Conservation (phyloP, 768 basidiomycete species). For the Asterophora lycoperdoides region DNA sequence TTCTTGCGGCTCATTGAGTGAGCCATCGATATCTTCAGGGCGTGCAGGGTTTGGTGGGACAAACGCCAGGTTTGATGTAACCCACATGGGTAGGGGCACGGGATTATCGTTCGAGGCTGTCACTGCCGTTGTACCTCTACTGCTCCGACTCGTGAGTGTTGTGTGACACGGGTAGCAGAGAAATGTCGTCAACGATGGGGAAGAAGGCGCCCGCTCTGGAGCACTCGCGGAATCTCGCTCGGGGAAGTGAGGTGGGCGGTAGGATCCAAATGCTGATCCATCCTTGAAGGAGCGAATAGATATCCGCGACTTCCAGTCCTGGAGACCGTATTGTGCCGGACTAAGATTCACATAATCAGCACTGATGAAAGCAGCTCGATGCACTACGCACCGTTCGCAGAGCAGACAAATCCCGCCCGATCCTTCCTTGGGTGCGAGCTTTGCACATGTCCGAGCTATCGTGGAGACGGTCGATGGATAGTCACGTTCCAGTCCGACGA, state of each 20-base stretch:
- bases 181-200: slow-evolving; percentile 28
- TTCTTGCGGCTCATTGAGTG: slow-evolving; percentile 17
- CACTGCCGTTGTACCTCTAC: slow-evolving; percentile 29
- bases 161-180: slow-evolving; percentile 60
- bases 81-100: slow-evolving; percentile 35
- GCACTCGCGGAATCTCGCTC: not conserved
- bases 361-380: not conserved
- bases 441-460: slow-evolving; percentile 75
- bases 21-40: not conserved
- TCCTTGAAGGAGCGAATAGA: slow-evolving; percentile 57
- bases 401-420: slow-evolving; percentile 49
- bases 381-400: slow-evolving; percentile 54
- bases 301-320: slow-evolving; percentile 71
- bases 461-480: slow-evolving; percentile 87
- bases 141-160: slow-evolving; percentile 51
- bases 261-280: slow-evolving; percentile 22
- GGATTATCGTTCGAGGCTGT: slow-evolving; percentile 5
- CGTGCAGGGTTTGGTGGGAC: not conserved
- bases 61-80: slow-evolving; percentile 15
- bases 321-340: slow-evolving; percentile 58
- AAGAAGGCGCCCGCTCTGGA: not conserved
- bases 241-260: slow-evolving; percentile 17
- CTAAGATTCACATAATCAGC: slow-evolving; percentile 29
- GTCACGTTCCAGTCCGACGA: slow-evolving; percentile 72
- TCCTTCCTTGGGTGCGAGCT: slow-evolving; percentile 63